Evolutionary conservation across 2,329 filamentous ascomycete species (phyloP).

Genomic region (Capronia americana): DNA sequence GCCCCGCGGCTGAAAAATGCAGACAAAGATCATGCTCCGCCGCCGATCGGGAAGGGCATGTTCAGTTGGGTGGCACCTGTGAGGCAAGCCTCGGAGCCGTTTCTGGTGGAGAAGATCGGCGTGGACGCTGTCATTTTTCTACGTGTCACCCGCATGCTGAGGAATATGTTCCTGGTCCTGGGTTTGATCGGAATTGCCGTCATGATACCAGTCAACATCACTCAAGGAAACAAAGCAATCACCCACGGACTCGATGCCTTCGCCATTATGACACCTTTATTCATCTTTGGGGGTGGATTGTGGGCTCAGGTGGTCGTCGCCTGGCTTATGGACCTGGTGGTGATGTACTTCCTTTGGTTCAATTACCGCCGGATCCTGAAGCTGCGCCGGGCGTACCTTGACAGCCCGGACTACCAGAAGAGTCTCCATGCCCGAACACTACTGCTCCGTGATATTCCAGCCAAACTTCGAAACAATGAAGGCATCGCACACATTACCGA

Average conservation of each 20-base stretch:
- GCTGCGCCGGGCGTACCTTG: conserved; percentile 79
- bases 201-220: conserved; percentile 80
- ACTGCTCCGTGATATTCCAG: conserved; percentile 81
- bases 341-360: conserved; percentile 84
- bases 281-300: conserved; percentile 55
- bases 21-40: conserved; percentile 87
- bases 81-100: conserved; percentile 75
- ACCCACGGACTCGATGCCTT: conserved; percentile 45
- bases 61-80: conserved; percentile 87
- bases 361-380: conserved; percentile 79
- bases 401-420: conserved; percentile 84
- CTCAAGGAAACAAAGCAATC: conserved; percentile 51
- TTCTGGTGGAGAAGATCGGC: conserved; percentile 80
- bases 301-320: conserved; percentile 67
- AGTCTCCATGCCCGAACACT: conserved; percentile 77
- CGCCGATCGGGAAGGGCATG: conserved; percentile 81
- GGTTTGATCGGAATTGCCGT: conserved; percentile 75
- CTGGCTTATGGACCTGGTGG: conserved; percentile 73
- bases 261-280: conserved; percentile 58
- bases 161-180: conserved; percentile 82
- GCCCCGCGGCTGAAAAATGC: conserved; percentile 92
- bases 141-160: conserved; percentile 86
- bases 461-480: conserved; percentile 78
- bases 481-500: conserved; percentile 86
- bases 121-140: conserved; percentile 92